Evolutionary conservation across 805 yeast species (phyloP), one percentile per base, ranked within the genome.

Genomic region (Diddensiella transvaalensis): DNA sequence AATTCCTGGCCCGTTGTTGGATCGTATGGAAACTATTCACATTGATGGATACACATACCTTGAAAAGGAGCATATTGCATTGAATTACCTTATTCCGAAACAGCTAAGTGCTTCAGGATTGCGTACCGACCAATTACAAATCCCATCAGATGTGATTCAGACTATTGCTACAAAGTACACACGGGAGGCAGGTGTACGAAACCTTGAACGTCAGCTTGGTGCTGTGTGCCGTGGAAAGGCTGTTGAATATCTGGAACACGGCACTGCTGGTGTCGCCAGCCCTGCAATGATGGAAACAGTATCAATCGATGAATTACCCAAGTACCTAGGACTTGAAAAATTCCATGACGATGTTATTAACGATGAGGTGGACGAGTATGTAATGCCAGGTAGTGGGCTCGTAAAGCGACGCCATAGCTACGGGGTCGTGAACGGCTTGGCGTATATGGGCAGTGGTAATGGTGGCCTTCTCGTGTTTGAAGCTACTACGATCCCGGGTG

Each of bases 341-440:
- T 68, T 73, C 64, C 58, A 70, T 13, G 65, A 70, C 39, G 77
- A 75, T 21, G 58, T 60, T 4, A 57, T 62, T 43, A 54, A 61
- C 35, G 68, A 64, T 22, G 66, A 76, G 32, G 62, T 73, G n/a
- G 69, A 65, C 13, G 63, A 62, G 22, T 78, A 82, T 1, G 64
- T 67, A 22, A 65, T 72, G 44, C 49, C 51, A 4, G 45, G 42
- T 8, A 33, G 40, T 3, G 63, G 66, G 29, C 36, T 32, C 11
- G 40, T 44, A 6, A 38, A 21, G n/a, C 57, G 56, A 10, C 76
- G 87, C 8, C 75, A 75, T 26, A 68, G 69, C 4, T 73, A 76
- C 52, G 96, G 96, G 1, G 76, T 87, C 4, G 96, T 87, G 8
- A 87, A 87, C 62, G 97, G 96, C 0, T 70, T 89, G 51, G 87